These are phyloP conservation scores for Amanita thiersii DNA, from an alignment of 768 basidiomycete species.

Conservation along the genomic window DNA sequence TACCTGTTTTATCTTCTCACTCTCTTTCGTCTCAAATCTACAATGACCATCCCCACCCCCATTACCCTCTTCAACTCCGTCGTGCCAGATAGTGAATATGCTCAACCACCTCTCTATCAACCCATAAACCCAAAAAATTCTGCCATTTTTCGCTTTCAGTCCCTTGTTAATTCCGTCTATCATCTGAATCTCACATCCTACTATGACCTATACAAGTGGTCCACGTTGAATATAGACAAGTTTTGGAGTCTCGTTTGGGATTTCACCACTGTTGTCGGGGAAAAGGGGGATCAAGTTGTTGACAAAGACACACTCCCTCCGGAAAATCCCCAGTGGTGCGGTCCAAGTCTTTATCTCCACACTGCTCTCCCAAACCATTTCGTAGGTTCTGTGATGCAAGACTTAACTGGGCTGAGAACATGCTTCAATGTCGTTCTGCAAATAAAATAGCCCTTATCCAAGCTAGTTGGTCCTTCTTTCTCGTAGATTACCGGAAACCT, in stretches of 20 bases:
- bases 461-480: conserved; percentile 42
- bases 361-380: conserved; percentile 7
- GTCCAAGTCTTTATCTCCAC: conserved; percentile 7
- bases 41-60: too few species aligned
- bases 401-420: conserved; percentile 80
- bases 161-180: conserved; percentile 40
- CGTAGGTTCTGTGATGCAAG: conserved; percentile 46
- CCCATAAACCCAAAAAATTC: conserved; percentile 35
- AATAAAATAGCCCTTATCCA: conserved; percentile 61
- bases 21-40: too few species aligned
- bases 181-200: conserved; percentile 42
- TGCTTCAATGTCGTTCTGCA: conserved; percentile 50
- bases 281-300: conserved; percentile 54
- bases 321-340: conserved; percentile 61
- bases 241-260: conserved; percentile 81
- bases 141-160: conserved; percentile 40
- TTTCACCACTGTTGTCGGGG: conserved; percentile 47
- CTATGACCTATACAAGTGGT: conserved; percentile 62
- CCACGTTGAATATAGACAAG: conserved; percentile 42
- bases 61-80: background rate
- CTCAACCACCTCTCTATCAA: conserved; percentile 29
- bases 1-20: conserved; percentile 7
- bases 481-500: conserved; percentile 8
- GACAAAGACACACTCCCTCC: conserved; percentile 44
- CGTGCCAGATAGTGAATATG: background rate